Conservation (phyloP, 1,284 basidiomycete species). For the Ustilago cynodontis region DNA sequence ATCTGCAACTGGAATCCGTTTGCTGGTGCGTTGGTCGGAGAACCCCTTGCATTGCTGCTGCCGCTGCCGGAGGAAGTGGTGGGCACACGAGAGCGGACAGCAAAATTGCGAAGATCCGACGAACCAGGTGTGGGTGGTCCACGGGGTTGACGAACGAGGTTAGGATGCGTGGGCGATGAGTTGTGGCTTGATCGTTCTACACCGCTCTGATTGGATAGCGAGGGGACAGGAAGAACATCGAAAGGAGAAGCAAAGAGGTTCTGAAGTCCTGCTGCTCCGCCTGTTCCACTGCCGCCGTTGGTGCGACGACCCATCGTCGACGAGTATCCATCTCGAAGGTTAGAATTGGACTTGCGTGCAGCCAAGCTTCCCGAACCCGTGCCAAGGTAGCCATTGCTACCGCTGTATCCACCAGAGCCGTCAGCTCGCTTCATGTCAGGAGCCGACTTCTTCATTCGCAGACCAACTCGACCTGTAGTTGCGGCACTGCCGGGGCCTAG, state of each 20-base stretch:
- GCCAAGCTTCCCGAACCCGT: conserved; percentile 27
- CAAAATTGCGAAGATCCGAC: conserved; percentile 52
- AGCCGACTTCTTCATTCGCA: conserved; percentile 66
- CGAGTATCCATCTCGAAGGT: conserved; percentile 59
- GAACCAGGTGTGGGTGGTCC: conserved; percentile 54
- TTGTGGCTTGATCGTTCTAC: conserved; percentile 22
- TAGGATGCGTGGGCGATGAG: conserved; percentile 27
- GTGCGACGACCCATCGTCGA: conserved; percentile 70
- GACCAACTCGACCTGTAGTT: conserved; percentile 55
- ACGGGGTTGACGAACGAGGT: conserved; percentile 56
- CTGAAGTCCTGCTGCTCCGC: conserved; percentile 55
- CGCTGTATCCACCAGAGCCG: conserved; percentile 20
- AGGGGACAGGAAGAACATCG: conserved; percentile 61
- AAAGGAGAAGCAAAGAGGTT: conserved; percentile 62
- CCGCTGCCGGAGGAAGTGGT: conserved; percentile 20
- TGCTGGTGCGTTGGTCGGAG: conserved; percentile 13
- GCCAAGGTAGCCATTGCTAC: conserved; percentile 19
- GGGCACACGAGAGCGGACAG: conserved; percentile 46
- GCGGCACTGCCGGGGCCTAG: conserved; percentile 52
- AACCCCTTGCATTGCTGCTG: conserved; percentile 1
- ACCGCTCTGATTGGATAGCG: conserved; percentile 21
- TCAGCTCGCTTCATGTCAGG: conserved; percentile 65
- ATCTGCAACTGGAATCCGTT: conserved; percentile 36
- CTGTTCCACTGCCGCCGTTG: conserved; percentile 38
- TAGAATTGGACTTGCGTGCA: conserved; percentile 54